Conservation (phyloP, 2,329 filamentous ascomycete species). For the Moelleriella libera region DNA sequence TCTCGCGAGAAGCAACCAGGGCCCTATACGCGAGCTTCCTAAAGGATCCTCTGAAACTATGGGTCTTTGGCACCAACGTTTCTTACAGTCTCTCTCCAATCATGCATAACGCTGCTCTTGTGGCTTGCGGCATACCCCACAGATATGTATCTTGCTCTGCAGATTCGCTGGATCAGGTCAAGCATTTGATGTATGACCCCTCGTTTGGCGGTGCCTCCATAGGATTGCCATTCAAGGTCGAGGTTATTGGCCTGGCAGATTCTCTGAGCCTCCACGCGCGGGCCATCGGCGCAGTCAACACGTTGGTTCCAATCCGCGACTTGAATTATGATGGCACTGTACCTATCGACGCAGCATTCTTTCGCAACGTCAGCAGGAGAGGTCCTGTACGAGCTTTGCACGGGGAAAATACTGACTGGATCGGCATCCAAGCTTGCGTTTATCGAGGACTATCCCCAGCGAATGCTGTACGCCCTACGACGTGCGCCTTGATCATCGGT, state of each 20-base stretch:
- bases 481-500: slow-evolving; percentile 45
- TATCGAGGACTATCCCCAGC: slow-evolving; percentile 59
- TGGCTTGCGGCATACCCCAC: slow-evolving; percentile 55
- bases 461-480: slow-evolving; percentile 43
- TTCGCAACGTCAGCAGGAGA: slow-evolving; percentile 40
- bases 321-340: slow-evolving; percentile 41
- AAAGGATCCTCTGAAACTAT: slow-evolving; percentile 56
- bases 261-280: slow-evolving; percentile 58
- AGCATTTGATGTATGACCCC: slow-evolving; percentile 47
- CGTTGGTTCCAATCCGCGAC: slow-evolving; percentile 55
- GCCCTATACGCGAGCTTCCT: slow-evolving; percentile 54
- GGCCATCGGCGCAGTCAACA: slow-evolving; percentile 66
- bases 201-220: slow-evolving; percentile 61
- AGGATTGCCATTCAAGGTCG: slow-evolving; percentile 61
- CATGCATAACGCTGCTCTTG: slow-evolving; percentile 62
- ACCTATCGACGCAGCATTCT: slow-evolving; percentile 37
- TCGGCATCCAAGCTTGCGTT: slow-evolving; percentile 62
- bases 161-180: slow-evolving; percentile 46
- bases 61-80: slow-evolving; percentile 60
- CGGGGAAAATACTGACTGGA: slow-evolving; percentile 73
- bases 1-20: slow-evolving; percentile 47
- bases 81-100: slow-evolving; percentile 61
- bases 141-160: slow-evolving; percentile 51
- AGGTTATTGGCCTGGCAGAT: slow-evolving; percentile 54
- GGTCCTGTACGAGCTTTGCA: slow-evolving; percentile 57